phyloP scores from a whole-genome alignment of 371 early-diverging fungal species.

The Rhizopus stolonifer region DNA sequence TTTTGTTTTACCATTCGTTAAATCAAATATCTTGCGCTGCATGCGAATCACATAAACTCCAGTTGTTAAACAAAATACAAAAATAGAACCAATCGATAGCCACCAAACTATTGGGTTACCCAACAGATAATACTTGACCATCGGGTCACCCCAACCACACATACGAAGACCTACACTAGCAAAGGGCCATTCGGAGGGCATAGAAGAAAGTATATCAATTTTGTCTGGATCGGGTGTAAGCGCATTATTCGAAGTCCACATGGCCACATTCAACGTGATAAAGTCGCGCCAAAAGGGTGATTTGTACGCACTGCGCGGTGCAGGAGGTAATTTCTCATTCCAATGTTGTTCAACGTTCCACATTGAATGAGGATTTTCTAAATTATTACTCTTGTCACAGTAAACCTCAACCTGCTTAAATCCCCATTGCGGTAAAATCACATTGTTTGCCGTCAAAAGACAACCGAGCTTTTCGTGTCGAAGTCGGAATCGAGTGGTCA shows the following conservation, averaged over 20 bases:
- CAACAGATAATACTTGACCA: constrained; percentile 91
- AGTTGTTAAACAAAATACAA: constrained; percentile 47
- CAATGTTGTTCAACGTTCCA: constrained; percentile 98
- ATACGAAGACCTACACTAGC: constrained; percentile 92
- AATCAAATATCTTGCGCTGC: constrained; percentile 71
- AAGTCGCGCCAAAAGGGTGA: constrained; percentile 87
- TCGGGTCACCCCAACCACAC: constrained; percentile 94
- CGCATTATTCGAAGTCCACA: constrained; percentile 98
- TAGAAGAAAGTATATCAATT: constrained; percentile 86
- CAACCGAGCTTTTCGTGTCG: constrained; percentile 82
- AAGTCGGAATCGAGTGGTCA: constrained; percentile 92
- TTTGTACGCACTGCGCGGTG: constrained; percentile 65
- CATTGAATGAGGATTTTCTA: constrained; percentile 64
- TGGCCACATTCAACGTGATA: constrained; percentile 93
- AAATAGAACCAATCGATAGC: constrained; percentile 69
- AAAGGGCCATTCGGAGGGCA: constrained; percentile 96
- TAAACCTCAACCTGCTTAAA: constrained; percentile 95
- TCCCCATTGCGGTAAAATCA: constrained; percentile 97
- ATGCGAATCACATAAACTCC: constrained; percentile 65
- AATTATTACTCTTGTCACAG: constrained; percentile 75
- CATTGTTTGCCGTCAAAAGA: constrained; percentile 76
- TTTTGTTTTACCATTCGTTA: constrained; percentile 45
- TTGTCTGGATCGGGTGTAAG: constrained; percentile 96
- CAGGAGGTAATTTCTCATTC: constrained; percentile 70
- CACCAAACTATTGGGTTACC: constrained; percentile 99